Conservation (phyloP, 768 basidiomycete species). For the Saitozyma podzolica region DNA sequence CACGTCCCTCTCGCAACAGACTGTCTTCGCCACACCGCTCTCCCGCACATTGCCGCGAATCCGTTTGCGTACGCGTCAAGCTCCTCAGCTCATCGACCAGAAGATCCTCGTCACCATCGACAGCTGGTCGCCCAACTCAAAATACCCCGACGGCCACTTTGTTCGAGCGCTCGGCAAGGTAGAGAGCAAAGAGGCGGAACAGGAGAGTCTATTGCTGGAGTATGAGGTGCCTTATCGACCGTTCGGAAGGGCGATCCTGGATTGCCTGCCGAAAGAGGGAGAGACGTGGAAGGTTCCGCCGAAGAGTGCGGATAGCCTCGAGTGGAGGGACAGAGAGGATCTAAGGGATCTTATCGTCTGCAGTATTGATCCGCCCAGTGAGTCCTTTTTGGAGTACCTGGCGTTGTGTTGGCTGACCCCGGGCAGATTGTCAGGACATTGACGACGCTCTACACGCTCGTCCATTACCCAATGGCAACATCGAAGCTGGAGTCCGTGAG, state of each 20-base stretch:
- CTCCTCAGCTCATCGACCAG: conserved; percentile 79
- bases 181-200: conserved; percentile 93
- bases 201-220: conserved; percentile 87
- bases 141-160: conserved; percentile 96
- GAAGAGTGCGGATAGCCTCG: conserved; percentile 59
- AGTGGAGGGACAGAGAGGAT: conserved; percentile 86
- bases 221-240: conserved; percentile 95
- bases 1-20: conserved; percentile 72
- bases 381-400: conserved; percentile 17
- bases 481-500: conserved; percentile 97
- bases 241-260: conserved; percentile 91
- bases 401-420: conserved; percentile 6
- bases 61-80: conserved; percentile 90
- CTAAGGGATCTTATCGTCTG: conserved; percentile 81
- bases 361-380: conserved; percentile 95
- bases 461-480: conserved; percentile 82
- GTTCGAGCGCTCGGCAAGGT: conserved; percentile 86
- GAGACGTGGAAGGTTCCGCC: conserved; percentile 89
- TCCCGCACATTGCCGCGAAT: conserved; percentile 90
- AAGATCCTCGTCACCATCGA: conserved; percentile 97
- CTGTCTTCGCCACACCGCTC: conserved; percentile 91
- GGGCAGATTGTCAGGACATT: conserved; percentile 88
- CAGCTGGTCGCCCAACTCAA: conserved; percentile 78
- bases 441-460: conserved; percentile 96
- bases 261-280: conserved; percentile 85